Evolutionary conservation across 805 yeast species (phyloP), one percentile per base, ranked within the genome.

Genomic region (Saccharomycopsis fermentans): DNA sequence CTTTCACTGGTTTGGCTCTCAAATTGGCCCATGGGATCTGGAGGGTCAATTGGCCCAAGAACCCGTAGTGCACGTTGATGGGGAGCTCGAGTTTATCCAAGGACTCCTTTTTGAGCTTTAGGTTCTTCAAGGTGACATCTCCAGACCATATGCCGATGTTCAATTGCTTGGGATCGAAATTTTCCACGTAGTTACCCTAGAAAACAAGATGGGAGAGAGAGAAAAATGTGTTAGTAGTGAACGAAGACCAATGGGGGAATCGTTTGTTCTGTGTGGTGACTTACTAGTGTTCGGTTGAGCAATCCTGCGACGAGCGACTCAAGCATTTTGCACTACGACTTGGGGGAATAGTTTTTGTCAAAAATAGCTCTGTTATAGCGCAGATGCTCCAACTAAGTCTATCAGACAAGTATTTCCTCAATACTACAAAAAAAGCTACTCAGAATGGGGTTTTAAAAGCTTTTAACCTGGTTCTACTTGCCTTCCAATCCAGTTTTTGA

Each of bases 121-220:
- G 78, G 68, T 91, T 84, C 62, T 78, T 79, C 57, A 94, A 75
- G 68, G 88, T 88, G 34, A 91, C 98, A 74, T 94, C 98, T 39
- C 99, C 99, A 66, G 90, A 82, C 96, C 98, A 91, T 36, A 94
- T 90, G 4, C 98, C 99, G 58, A 94, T 91, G 65, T 94, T 91
- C 66, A 94, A 74, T 68, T 94, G 97, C 64, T 87, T 88, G 17
- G 98, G 90, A 73, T 94, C 99, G 70, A 94, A 94, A 71, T 95
- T 88, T 72, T 95, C 96, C 54, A 92, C 90, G 70, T 90, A 90
- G 34, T 82, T 76, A 1, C 90, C 90, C 65, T 69, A 21, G 0
- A 5, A 9, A 29, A n/a, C n/a, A n/a, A n/a, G n/a, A n/a, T n/a
- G n/a, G n/a, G n/a, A n/a, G n/a, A n/a, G n/a, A n/a, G n/a, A n/a